A percentile compares a stretch with the other conserved stretches of the same genome.
phyloP scores from a whole-genome alignment of 805 yeast species.

The Myxozyma lipomycoides region DNA sequence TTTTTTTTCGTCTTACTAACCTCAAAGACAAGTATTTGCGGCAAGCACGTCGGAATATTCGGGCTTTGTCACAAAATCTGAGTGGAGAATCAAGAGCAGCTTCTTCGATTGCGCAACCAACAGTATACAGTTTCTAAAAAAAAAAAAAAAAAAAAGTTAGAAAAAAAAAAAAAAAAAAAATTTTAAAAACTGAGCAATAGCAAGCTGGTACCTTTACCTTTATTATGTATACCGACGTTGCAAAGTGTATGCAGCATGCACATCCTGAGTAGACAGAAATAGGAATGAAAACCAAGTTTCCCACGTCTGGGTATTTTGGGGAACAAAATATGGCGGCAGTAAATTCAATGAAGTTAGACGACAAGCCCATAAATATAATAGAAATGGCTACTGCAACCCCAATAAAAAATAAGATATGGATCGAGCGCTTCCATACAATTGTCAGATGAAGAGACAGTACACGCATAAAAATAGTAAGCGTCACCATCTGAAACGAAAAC shows the following conservation, averaged over 20 bases:
- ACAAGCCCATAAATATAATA: slow-evolving; percentile 15
- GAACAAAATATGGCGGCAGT: slow-evolving; percentile 13
- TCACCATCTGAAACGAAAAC: slow-evolving; percentile 18
- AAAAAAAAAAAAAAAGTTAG: background rate
- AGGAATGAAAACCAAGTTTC: slow-evolving; percentile 17
- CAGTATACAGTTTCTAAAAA: background rate
- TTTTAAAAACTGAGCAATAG: no score
- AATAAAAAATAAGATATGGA: background rate
- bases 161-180: background rate
- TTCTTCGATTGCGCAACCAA: background rate
- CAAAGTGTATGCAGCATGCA: background rate
- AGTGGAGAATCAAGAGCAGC: background rate
- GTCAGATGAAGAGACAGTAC: slow-evolving; percentile 11
- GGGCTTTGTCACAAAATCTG: background rate
- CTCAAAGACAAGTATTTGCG: background rate
- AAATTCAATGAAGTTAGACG: slow-evolving; percentile 10
- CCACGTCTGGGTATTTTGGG: slow-evolving; percentile 11
- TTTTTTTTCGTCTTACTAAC: background rate
- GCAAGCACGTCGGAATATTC: background rate
- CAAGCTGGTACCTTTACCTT: slow-evolving; percentile 12
- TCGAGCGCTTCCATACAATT: slow-evolving; percentile 15
- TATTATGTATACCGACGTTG: slow-evolving; percentile 2
- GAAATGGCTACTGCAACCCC: slow-evolving; percentile 2
- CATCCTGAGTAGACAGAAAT: slow-evolving; percentile 10
- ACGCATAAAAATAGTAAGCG: slow-evolving; percentile 16